Percentiles rank a stretch among this genome's conserved stretches.
Evolutionary conservation across 371 early-diverging fungal species (phyloP).

Genomic region (Neoconidiobolus thromboides): DNA sequence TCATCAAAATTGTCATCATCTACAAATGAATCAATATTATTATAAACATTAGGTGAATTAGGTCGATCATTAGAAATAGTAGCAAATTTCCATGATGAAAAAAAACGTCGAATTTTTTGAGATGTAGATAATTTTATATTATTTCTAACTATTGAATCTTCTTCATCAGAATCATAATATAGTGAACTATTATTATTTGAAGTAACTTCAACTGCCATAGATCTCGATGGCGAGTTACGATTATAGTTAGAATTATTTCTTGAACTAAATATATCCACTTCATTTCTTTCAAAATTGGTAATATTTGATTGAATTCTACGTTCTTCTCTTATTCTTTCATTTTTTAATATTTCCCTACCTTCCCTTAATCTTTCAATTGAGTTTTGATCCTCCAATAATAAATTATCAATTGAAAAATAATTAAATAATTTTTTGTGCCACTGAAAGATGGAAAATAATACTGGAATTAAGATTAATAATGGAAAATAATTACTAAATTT

Average conservation of each 20-base stretch:
- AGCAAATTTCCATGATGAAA: neutral
- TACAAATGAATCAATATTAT: too few species aligned
- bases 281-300: neutral
- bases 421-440: neutral
- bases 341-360: neutral
- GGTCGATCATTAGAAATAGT: neutral
- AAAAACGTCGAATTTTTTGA: neutral
- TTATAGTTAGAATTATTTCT: neutral
- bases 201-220: neutral
- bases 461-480: neutral
- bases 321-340: neutral
- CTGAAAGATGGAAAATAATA: neutral
- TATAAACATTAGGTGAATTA: too few species aligned
- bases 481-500: neutral
- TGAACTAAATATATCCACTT: neutral
- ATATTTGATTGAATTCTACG: neutral
- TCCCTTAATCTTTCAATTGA: neutral
- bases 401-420: slow-evolving; percentile 1
- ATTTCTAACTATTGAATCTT: neutral
- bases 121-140: neutral
- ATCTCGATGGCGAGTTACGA: neutral
- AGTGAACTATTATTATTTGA: neutral
- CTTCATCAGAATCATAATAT: neutral
- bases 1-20: too few species aligned
- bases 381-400: neutral